A percentile compares a stretch with the other conserved stretches of the same genome.
Conservation (phyloP, 495 filamentous ascomycete genomes). For the Xylaria intraflava region DNA sequence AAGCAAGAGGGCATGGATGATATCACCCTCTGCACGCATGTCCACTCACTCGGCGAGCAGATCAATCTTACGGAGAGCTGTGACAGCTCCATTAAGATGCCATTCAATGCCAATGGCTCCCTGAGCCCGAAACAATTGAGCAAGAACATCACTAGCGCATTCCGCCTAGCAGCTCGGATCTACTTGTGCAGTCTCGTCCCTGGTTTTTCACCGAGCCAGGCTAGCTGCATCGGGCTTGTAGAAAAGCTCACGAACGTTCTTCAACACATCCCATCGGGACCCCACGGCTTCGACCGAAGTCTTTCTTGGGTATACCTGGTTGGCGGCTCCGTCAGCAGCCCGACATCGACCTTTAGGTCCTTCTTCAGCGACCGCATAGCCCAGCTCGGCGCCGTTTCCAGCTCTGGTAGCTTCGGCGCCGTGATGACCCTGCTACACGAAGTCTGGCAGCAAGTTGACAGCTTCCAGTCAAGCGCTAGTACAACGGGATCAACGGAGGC, state of each 20-base stretch:
- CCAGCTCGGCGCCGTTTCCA: slow-evolving; percentile 65
- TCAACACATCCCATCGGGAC: slow-evolving; percentile 72
- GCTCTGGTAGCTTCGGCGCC: slow-evolving; percentile 80
- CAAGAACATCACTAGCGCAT: slow-evolving; percentile 80
- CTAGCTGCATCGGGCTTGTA: slow-evolving; percentile 65
- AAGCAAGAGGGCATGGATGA: slow-evolving; percentile 77
- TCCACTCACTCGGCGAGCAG: slow-evolving; percentile 71
- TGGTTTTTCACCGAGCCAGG: slow-evolving; percentile 66
- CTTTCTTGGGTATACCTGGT: slow-evolving; percentile 91
- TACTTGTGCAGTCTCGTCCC: slow-evolving; percentile 93
- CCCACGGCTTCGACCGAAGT: slow-evolving; percentile 78
- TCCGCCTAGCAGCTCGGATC: slow-evolving; percentile 86
- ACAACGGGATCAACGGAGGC: slow-evolving; percentile 33
- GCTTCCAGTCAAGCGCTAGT: slow-evolving; percentile 32
- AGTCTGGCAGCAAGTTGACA: slow-evolving; percentile 71
- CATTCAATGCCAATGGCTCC: slow-evolving; percentile 60
- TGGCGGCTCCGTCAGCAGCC: slow-evolving; percentile 65
- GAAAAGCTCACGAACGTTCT: slow-evolving; percentile 63
- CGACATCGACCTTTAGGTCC: slow-evolving; percentile 63
- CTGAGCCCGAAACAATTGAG: slow-evolving; percentile 74
- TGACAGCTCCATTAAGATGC: slow-evolving; percentile 44
- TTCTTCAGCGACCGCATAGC: slow-evolving; percentile 66
- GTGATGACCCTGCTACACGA: slow-evolving; percentile 72
- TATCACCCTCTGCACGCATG: slow-evolving; percentile 76
- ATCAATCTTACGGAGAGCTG: slow-evolving; percentile 69